Percentiles rank a stretch among this genome's conserved stretches.
Evolutionary conservation across 2,329 filamentous ascomycete genomes (phyloP).

Genomic region (Colletotrichum sidae): DNA sequence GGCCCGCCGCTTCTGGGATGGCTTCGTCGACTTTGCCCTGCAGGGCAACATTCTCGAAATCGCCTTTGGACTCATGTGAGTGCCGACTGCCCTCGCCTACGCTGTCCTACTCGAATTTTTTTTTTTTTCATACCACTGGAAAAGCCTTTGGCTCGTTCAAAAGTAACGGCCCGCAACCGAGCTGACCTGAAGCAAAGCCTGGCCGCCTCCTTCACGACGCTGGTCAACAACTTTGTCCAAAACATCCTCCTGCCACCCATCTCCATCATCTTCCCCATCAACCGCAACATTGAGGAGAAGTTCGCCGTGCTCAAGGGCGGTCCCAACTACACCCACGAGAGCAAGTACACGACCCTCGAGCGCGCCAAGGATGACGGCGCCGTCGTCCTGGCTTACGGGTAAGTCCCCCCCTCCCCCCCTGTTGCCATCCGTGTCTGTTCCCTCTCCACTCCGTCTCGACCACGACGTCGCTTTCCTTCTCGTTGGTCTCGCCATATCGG

Average conservation of each 20-base stretch:
- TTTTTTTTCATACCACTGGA: slow-evolving; percentile 2
- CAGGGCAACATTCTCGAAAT: slow-evolving; percentile 82
- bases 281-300: slow-evolving; percentile 79
- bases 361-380: slow-evolving; percentile 79
- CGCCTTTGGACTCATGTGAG: slow-evolving; percentile 79
- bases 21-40: slow-evolving; percentile 79
- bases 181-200: slow-evolving; percentile 58
- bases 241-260: slow-evolving; percentile 78
- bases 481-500: too few relatives aligned
- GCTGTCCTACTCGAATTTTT: background rate
- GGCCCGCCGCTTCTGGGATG: slow-evolving; percentile 66
- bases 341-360: slow-evolving; percentile 76
- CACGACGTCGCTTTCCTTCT: too few relatives aligned
- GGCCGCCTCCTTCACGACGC: slow-evolving; percentile 76
- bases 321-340: slow-evolving; percentile 60
- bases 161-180: background rate
- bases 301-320: slow-evolving; percentile 74
- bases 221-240: slow-evolving; percentile 78
- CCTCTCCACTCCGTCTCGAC: background rate
- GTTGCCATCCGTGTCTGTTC: background rate
- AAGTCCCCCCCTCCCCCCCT: slow-evolving; percentile 40
- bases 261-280: slow-evolving; percentile 75
- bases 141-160: background rate
- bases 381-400: slow-evolving; percentile 79
- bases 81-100: slow-evolving; percentile 18